Evolutionary conservation across 2,329 filamentous ascomycete genomes (phyloP), one percentile per base, ranked within the genome.

Genomic region (Diaporthe citri): DNA sequence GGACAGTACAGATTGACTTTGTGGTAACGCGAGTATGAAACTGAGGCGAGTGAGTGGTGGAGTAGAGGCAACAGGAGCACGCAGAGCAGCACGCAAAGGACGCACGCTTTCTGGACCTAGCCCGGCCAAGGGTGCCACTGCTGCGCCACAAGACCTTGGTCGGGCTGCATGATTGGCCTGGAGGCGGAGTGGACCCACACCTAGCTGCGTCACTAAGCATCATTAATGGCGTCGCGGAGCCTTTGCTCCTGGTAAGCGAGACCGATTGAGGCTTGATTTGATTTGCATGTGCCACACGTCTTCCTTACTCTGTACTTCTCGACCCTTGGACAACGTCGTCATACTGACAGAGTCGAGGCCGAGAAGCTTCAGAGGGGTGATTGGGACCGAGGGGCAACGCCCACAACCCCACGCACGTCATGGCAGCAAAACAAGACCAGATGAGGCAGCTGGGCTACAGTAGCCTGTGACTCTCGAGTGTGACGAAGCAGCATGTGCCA

Each of bases 341-440:
- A 69, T 69, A 55, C 48, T 69, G 64, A 69, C 64, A 69, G 64
- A 48, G 41, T 34, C 25, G 34, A 55, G 46, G 13, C 12, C 15
- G 34, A 55, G 34, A 10, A 10, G 15, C 31, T 5, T 13, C 9
- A n/a, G 34, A 39, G 56, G 62, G 31, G 25, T 13, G 60, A 46
- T 10, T 31, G 34, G 13, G n/a, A 22, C 22, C 34, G 64, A 52
- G 64, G 46, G 34, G 64, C 46, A 67, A 22, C 46, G 9, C 22
- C 64, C 64, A 69, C 64, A 41, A 69, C 48, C 64, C 46, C 62
- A 67, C 64, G 64, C 62, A 66, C 64, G 64, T 69, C 64, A 69
- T 69, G 64, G 34, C 36, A 41, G 17, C 43, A 51, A 17, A 51
- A 15, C 48, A 41, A 52, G 22, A 39, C 64, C 48, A n/a, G 17